A percentile compares a stretch with the other conserved stretches of the same genome.
phyloP scores from a whole-genome alignment of 345 rosid species.

The Hibiscus syriacus region DNA sequence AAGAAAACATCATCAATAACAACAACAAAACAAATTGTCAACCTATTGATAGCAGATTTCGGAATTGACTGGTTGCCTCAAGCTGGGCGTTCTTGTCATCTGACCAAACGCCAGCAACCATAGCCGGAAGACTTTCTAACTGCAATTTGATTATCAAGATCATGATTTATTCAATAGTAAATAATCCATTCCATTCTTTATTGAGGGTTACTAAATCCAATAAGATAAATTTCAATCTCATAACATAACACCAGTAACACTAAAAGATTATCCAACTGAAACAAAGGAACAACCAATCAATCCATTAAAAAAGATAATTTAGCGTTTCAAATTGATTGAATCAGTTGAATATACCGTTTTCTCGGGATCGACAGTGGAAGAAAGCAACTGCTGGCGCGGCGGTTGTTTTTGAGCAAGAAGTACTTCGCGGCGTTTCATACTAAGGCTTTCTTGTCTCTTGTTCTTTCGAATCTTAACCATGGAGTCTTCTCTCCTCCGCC shows the following conservation, averaged over 20 bases:
- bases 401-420: slow-evolving; percentile 19
- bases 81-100: slow-evolving; percentile 50
- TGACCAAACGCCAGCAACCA: slow-evolving; percentile 54
- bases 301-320: too few relatives aligned
- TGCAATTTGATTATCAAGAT: slow-evolving; percentile 14
- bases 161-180: background rate
- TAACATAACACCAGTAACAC: too few relatives aligned
- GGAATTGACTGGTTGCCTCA: slow-evolving; percentile 58
- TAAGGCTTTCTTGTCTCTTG: slow-evolving; percentile 61
- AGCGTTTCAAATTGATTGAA: slow-evolving; percentile 3
- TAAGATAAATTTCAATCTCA: too few relatives aligned
- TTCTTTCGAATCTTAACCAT: slow-evolving; percentile 87
- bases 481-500: slow-evolving; percentile 68
- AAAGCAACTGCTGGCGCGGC: slow-evolving; percentile 21
- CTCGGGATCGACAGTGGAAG: slow-evolving; percentile 27
- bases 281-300: background rate
- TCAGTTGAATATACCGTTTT: slow-evolving; percentile 24
- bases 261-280: background rate
- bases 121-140: slow-evolving; percentile 53
- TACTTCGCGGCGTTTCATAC: slow-evolving; percentile 72
- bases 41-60: slow-evolving; percentile 71
- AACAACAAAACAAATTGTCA: background rate
- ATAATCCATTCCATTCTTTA: background rate
- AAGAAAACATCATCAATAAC: background rate
- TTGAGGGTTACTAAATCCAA: background rate